Percentiles rank a stretch among this genome's conserved stretches.
phyloP scores from a whole-genome alignment of 805 yeast genomes.

The Saitoella complicata region DNA sequence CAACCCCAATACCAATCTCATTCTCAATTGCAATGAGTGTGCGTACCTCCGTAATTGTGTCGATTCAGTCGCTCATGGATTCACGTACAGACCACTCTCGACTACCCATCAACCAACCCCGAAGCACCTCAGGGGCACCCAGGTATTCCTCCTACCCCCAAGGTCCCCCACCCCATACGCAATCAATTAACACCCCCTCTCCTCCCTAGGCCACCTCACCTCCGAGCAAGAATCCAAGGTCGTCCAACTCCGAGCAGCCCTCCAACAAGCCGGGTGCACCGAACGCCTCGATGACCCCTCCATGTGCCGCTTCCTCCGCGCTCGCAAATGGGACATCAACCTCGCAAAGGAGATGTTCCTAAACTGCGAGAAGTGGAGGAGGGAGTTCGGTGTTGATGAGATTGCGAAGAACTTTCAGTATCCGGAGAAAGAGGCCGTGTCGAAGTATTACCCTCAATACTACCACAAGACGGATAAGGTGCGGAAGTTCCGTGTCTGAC shows the following conservation, averaged over 20 bases:
- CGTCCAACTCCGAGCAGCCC: constrained; percentile 38
- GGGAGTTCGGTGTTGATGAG: constrained; percentile 70
- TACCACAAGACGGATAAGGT: constrained; percentile 83
- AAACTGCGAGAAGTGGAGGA: constrained; percentile 82
- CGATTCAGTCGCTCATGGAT: too few species aligned
- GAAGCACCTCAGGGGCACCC: too few species aligned
- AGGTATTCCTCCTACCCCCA: too few species aligned
- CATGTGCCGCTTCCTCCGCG: constrained; percentile 68
- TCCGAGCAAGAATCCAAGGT: constrained; percentile 48
- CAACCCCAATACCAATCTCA: too few species aligned
- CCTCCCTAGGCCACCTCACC: constrained; percentile 60
- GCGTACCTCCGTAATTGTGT: too few species aligned
- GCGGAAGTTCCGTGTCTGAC: background rate
- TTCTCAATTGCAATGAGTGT: too few species aligned
- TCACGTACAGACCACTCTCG: too few species aligned
- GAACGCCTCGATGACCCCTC: constrained; percentile 58
- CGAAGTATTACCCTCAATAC: constrained; percentile 73
- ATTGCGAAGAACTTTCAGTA: constrained; percentile 77
- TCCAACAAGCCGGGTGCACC: constrained; percentile 50
- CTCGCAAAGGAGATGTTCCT: constrained; percentile 71
- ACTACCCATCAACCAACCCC: too few species aligned
- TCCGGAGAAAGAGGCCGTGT: constrained; percentile 62
- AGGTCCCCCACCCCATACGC: too few species aligned
- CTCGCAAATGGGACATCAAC: constrained; percentile 79
- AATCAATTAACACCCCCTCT: too few species aligned